A percentile compares a stretch with the other conserved stretches of the same genome.
These are phyloP conservation scores for Lodderomyces parapsilosis DNA, from an alignment of 1,139 yeast genomes.

Conservation along the genomic window DNA sequence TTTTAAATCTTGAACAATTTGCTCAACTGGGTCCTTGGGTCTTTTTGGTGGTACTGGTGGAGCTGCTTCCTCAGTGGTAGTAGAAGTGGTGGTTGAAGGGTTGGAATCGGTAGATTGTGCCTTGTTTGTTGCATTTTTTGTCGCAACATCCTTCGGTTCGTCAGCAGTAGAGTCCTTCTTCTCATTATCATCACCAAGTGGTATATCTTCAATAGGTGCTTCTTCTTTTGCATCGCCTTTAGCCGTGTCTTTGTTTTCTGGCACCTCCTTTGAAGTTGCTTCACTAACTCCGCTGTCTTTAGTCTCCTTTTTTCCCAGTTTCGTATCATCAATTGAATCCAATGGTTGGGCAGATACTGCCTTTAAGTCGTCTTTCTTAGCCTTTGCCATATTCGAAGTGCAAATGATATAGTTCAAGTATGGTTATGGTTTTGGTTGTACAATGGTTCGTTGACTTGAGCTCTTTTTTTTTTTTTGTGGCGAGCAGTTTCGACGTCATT, in stretches of 20 bases:
- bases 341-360: conserved; percentile 39
- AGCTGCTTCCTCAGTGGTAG: conserved; percentile 19
- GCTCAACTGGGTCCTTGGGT: conserved; percentile 58
- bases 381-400: conserved; percentile 15
- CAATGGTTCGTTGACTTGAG: neutral
- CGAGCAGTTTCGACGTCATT: neutral
- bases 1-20: conserved; percentile 53
- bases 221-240: conserved; percentile 6
- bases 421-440: neutral
- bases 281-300: conserved; percentile 5
- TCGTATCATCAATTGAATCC: conserved; percentile 19
- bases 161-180: neutral
- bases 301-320: conserved; percentile 5
- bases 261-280: conserved; percentile 3
- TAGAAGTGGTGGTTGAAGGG: conserved; percentile 6
- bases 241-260: conserved; percentile 2
- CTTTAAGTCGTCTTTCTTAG: conserved; percentile 25
- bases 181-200: conserved; percentile 13
- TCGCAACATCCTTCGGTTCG: neutral
- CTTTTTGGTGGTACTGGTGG: conserved; percentile 77
- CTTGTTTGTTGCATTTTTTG: neutral
- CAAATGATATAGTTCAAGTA: neutral
- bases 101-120: conserved; percentile 10
- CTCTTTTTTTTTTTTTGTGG: neutral
- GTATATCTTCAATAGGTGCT: conserved; percentile 13